phyloP scores from a whole-genome alignment of 768 basidiomycete species.

The Termitomyces sp. region DNA sequence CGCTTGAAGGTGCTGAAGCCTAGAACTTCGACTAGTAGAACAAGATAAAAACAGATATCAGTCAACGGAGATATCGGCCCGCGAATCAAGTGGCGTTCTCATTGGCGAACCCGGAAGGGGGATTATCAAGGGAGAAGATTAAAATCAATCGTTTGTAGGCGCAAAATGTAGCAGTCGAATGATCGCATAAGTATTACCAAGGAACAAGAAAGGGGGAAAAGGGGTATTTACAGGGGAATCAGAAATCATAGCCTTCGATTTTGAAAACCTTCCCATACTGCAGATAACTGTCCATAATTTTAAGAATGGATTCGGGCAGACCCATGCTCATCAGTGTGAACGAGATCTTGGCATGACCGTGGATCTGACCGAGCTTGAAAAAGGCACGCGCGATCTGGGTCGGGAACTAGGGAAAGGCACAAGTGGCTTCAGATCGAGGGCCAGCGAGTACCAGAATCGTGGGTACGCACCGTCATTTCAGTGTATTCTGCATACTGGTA shows the following conservation, averaged over 20 bases:
- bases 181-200: neutral
- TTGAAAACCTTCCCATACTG: conserved; percentile 86
- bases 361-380: conserved; percentile 90
- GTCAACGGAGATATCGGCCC: neutral
- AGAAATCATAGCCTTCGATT: conserved; percentile 84
- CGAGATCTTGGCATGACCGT: conserved; percentile 91
- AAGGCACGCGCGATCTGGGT: conserved; percentile 86
- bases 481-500: conserved; percentile 90
- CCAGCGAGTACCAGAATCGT: neutral
- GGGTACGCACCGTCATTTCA: conserved; percentile 72
- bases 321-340: conserved; percentile 95
- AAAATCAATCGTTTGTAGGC: neutral
- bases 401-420: conserved; percentile 59
- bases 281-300: conserved; percentile 91
- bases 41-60: no score
- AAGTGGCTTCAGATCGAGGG: conserved; percentile 2
- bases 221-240: conserved; percentile 14
- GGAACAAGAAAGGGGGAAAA: neutral
- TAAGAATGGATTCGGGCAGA: conserved; percentile 82
- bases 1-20: neutral
- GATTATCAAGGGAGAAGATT: neutral
- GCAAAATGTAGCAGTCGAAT: neutral
- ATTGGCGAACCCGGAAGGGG: neutral
- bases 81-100: neutral
- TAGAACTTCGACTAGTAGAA: neutral